These are phyloP conservation scores for Rhizoctonia solani DNA, from an alignment of 1,284 basidiomycete species.

Conservation along the genomic window DNA sequence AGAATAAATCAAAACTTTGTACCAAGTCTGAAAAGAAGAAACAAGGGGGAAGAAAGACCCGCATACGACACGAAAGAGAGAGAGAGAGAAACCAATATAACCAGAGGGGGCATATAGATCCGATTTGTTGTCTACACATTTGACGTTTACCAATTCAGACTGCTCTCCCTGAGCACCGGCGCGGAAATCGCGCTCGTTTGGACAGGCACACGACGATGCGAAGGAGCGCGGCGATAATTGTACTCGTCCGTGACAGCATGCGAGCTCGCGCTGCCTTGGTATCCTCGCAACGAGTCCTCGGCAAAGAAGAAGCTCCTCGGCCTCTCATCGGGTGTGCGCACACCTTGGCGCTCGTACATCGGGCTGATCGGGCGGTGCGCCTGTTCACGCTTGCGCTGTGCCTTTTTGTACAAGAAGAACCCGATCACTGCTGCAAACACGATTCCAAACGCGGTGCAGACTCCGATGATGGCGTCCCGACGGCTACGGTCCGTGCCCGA, in stretches of 20 bases:
- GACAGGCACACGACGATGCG: slow-evolving; percentile 59
- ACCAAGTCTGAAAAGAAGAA: not conserved
- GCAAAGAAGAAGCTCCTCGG: slow-evolving; percentile 80
- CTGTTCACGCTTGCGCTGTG: slow-evolving; percentile 62
- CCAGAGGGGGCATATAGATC: too few species aligned
- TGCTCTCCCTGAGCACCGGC: slow-evolving; percentile 69
- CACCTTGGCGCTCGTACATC: slow-evolving; percentile 50
- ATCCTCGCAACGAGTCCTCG: slow-evolving; percentile 71
- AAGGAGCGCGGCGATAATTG: slow-evolving; percentile 43
- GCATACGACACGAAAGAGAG: not conserved
- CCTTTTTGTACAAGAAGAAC: slow-evolving; percentile 63
- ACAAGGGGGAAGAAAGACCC: not conserved
- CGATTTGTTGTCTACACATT: too few species aligned
- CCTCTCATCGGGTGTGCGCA: slow-evolving; percentile 48
- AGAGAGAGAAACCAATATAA: not conserved
- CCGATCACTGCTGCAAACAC: slow-evolving; percentile 67
- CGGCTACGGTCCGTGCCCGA: slow-evolving; percentile 49
- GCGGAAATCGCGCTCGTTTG: slow-evolving; percentile 61
- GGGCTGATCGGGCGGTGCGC: slow-evolving; percentile 60
- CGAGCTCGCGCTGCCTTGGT: slow-evolving; percentile 36
- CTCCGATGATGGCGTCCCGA: slow-evolving; percentile 78
- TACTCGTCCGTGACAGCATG: slow-evolving; percentile 46
- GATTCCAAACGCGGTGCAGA: slow-evolving; percentile 72
- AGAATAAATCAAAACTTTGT: not conserved
- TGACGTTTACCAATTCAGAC: slow-evolving; percentile 66